phyloP scores from a whole-genome alignment of 768 basidiomycete genomes.

The Lentinula guzmanii region DNA sequence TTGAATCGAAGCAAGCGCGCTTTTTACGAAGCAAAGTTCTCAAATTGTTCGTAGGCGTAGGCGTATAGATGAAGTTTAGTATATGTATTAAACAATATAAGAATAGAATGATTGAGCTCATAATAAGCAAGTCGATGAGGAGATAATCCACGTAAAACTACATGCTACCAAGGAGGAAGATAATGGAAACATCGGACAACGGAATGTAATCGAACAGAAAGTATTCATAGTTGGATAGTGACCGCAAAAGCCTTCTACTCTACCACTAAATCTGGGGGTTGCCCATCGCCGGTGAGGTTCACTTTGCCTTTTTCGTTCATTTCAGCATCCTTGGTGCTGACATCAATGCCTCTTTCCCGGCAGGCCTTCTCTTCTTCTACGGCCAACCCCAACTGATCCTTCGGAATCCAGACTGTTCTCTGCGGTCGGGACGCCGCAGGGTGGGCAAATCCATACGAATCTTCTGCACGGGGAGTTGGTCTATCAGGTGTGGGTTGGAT shows the following conservation, averaged over 20 bases:
- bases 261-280: conserved; percentile 28
- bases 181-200: no score
- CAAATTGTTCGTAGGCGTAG: no score
- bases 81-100: no score
- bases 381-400: conserved; percentile 58
- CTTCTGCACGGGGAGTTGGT: conserved; percentile 18
- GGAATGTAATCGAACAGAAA: no score
- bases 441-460: conserved; percentile 76
- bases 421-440: conserved; percentile 75
- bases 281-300: conserved; percentile 30
- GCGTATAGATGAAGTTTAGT: no score
- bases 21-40: no score
- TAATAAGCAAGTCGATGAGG: no score
- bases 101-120: no score
- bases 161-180: no score
- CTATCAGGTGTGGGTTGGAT: conserved; percentile 10
- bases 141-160: no score
- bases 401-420: conserved; percentile 79
- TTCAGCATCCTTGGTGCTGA: conserved; percentile 39
- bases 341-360: conserved; percentile 43
- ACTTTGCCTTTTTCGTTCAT: conserved; percentile 64
- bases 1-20: no score
- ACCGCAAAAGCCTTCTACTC: conserved; percentile 1
- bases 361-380: conserved; percentile 60
- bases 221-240: no score